A percentile compares a stretch with the other conserved stretches of the same genome.
These are phyloP conservation scores for Gamsiella multidivaricata DNA, from an alignment of 192 early-diverging fungal species.

Conservation along the genomic window DNA sequence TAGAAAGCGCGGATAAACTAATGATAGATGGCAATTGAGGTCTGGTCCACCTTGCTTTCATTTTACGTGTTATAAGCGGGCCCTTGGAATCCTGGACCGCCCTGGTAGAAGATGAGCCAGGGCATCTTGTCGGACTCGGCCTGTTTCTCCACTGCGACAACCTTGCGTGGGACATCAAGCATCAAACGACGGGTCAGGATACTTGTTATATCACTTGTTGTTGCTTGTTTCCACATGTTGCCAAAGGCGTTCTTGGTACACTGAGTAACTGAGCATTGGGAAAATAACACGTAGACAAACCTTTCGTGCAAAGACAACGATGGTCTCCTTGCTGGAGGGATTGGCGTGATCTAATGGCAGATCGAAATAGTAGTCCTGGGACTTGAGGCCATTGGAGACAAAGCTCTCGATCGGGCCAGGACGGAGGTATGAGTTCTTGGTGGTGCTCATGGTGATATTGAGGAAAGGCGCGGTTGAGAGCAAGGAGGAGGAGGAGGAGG, in stretches of 20 bases:
- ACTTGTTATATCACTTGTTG: no score
- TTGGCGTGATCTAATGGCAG: constrained; percentile 40
- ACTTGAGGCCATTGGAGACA: constrained; percentile 41
- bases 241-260: no score
- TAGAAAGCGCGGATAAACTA: no score
- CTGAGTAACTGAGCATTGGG: no score
- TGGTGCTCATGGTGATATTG: neutral
- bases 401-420: constrained; percentile 46
- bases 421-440: constrained; percentile 26
- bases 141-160: constrained; percentile 40
- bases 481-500: no score
- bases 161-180: constrained; percentile 13
- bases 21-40: no score
- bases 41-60: no score
- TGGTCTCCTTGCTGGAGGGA: constrained; percentile 33
- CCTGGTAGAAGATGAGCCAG: constrained; percentile 51
- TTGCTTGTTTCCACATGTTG: no score
- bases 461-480: no score
- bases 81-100: constrained; percentile 45
- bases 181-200: no score
- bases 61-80: constrained; percentile 48
- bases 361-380: constrained; percentile 53
- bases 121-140: constrained; percentile 44
- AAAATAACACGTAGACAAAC: no score
- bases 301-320: constrained; percentile 42